Base-by-base conservation (phyloP, 164 flowering plant species). In the Chloranthus sessilifolius region DNA sequence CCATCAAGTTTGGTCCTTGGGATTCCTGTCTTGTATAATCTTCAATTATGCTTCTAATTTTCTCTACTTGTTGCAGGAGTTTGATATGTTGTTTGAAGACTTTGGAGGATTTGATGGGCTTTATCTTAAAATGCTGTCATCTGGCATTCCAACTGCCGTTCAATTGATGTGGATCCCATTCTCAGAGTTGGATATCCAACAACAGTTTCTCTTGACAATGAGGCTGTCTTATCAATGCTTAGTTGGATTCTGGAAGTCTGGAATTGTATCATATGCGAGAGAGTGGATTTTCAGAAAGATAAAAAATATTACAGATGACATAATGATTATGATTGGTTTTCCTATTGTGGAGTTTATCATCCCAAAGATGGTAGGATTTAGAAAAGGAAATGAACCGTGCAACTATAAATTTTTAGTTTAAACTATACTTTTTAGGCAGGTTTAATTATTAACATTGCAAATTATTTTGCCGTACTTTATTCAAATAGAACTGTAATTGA, bases 131-230 rank as follows among this genome's bases (percentile, higher is more conserved):
- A 80, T 88, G 95, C 58, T 81, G 46, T 83, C 86, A 16, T 72
- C 73, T 67, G 86, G 81, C 46, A 67, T 85, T 45, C 98, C 98
- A 49, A 80, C 90, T 59, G 55, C 76, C 28, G 86, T 91, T 62
- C 92, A 83, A 20, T 65, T 81, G 44, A 91, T 88, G 95, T 73
- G 88, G 90, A 85, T 91, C 43, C 98, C 98, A 37, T 67, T 88
- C n/a, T 81, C 90, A 6, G 98, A 91, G 70, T 69, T 91, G 69
- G 64, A 72, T 70, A 27, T 83, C 19, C 64, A 48, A 17, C 85
- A 85, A 55, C 96, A 83, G 53, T 76, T 85, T 69, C 66, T 71
- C 49, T 60, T 85, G 66, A 26, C 49, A 17, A 56, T 51, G 42
- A 74, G 83, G 59, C 30, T 85, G 14, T 53, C 69, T 63, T 64